phyloP scores from a whole-genome alignment of 2,329 filamentous ascomycete species.

The Stagonosporopsis tanaceti region DNA sequence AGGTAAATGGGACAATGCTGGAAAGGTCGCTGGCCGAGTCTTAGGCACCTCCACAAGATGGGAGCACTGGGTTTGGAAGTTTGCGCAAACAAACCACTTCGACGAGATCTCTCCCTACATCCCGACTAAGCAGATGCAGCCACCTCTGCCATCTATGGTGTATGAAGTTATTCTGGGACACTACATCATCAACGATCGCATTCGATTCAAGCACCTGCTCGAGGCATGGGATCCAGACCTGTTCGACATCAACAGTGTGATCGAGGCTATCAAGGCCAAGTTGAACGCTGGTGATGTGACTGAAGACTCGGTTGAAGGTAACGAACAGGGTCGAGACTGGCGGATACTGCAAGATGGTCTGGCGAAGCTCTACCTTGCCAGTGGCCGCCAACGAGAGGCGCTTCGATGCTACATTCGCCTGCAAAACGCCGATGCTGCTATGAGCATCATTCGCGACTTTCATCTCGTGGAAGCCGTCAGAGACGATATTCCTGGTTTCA shows the following conservation, averaged over 20 bases:
- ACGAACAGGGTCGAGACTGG: conserved; percentile 81
- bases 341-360: conserved; percentile 85
- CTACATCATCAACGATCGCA: conserved; percentile 82
- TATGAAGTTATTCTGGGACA: conserved; percentile 91
- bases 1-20: conserved; percentile 79
- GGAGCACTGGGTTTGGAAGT: conserved; percentile 96
- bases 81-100: conserved; percentile 84
- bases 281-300: conserved; percentile 77
- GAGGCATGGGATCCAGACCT: conserved; percentile 85
- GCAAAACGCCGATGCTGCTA: conserved; percentile 89
- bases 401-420: conserved; percentile 87
- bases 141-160: conserved; percentile 79
- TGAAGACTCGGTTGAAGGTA: conserved; percentile 78
- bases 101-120: conserved; percentile 90
- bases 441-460: conserved; percentile 84
- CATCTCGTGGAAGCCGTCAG: conserved; percentile 88
- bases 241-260: conserved; percentile 80
- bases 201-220: conserved; percentile 78
- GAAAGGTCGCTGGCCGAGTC: conserved; percentile 82
- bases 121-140: conserved; percentile 77
- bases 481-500: conserved; percentile 89
- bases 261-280: conserved; percentile 81
- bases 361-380: conserved; percentile 83
- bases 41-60: conserved; percentile 80
- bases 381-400: conserved; percentile 82